Base-by-base conservation (phyloP, 352 stramenopile genomes). In the Phytophthora aleatoria region DNA sequence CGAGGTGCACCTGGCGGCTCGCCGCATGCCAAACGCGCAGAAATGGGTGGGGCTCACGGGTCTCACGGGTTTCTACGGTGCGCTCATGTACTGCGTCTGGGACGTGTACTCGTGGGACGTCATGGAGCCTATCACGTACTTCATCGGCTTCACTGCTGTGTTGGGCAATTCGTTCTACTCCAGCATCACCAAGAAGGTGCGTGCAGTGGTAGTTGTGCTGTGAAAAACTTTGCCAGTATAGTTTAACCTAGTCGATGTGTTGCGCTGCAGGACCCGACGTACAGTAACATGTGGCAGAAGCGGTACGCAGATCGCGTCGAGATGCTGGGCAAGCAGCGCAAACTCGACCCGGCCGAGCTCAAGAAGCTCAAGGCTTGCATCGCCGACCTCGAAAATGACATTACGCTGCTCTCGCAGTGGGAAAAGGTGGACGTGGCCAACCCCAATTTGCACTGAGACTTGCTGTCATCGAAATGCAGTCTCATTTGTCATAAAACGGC, bases 41-140 rank as follows among this genome's bases (percentile, higher is more conserved):
- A 94, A 94, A 56, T 94, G 83, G 80, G 50, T 87, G 27, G 79
- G 66, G 26, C 69, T 91, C 28, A 82, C 77, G 24, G 77, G 77
- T 3, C 73, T 94, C 61, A 85, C 81, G 24, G 67, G 70, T 10
- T 84, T 94, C 64, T 94, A 94, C 68, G 76, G 80, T 16, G 63
- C 69, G 24, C 67, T 92, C 44, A 91, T 90, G 80, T 94, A 92
- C 69, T 78, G 79, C 24, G 85, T 94, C 44, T 94, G 85, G 85
- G 81, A 94, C 38, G 85, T 94, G 31, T 94, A 94, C 61, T 94
- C 85, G 52, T 96, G 87, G 87, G 87, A 96, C 59, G 81, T 96
- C 50, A 96, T 96, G 87, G 87, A 96, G 65, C 87, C 87, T 20
- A 93, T 96, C 58, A 94, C 87, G 66, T 96, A 96, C 71, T 95